Evolutionary conservation across 495 filamentous ascomycete genomes (phyloP).

Genomic region (Trichoderma asperelloides): DNA sequence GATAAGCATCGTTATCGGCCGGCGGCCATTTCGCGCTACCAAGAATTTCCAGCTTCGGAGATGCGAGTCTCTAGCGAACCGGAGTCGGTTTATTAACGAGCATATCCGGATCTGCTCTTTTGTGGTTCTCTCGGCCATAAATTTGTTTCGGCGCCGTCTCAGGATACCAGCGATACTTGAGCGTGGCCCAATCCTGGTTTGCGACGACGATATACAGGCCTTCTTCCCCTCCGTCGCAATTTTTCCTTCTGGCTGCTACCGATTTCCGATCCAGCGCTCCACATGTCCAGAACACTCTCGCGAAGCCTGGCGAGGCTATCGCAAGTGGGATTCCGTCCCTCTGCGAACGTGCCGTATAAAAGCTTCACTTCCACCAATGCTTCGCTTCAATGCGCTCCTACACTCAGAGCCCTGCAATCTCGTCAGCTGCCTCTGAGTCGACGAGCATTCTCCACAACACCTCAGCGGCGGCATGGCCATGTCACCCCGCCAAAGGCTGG

Average conservation of each 20-base stretch:
- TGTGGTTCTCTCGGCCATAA: neutral
- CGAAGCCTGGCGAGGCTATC: slow-evolving; percentile 9
- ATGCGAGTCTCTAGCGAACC: slow-evolving; percentile 1
- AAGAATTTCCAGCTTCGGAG: slow-evolving; percentile 3
- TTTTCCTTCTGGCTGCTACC: neutral
- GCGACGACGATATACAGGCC: neutral
- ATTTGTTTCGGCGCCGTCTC: neutral
- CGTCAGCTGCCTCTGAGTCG: slow-evolving; percentile 11
- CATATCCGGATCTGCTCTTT: neutral
- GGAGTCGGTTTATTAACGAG: slow-evolving; percentile 6
- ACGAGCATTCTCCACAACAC: slow-evolving; percentile 54
- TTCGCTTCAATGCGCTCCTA: neutral
- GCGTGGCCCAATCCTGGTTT: neutral
- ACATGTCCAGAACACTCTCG: slow-evolving; percentile 5
- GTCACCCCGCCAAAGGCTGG: slow-evolving; percentile 77
- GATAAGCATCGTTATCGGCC: neutral
- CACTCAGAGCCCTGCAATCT: neutral
- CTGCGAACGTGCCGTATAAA: neutral
- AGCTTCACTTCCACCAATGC: neutral
- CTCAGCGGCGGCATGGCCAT: slow-evolving; percentile 60
- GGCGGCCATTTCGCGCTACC: neutral
- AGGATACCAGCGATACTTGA: neutral
- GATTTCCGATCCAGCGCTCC: neutral
- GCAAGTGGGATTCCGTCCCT: neutral
- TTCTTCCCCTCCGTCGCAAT: neutral